A percentile compares a stretch with the other conserved stretches of the same genome.
Conservation (phyloP, 2,329 filamentous ascomycete genomes). For the Arthroderma uncinatum region DNA sequence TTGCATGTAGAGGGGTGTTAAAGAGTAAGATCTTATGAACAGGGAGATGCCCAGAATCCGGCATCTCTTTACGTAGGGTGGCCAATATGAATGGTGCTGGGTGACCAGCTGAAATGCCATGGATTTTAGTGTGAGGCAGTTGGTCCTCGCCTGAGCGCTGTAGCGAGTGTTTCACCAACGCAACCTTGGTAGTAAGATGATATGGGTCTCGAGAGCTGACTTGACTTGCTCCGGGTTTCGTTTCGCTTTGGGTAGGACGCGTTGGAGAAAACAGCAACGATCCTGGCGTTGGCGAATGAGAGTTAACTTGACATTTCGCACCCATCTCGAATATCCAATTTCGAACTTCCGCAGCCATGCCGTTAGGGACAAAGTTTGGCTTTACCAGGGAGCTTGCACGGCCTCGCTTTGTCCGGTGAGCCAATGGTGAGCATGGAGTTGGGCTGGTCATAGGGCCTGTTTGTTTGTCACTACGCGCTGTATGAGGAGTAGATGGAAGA, state of each 20-base stretch:
- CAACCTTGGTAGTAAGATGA: conserved; percentile 2
- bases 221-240: background rate
- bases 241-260: background rate
- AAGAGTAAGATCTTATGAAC: conserved; percentile 11
- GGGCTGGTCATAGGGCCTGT: conserved; percentile 8
- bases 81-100: conserved; percentile 9
- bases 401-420: conserved; percentile 13
- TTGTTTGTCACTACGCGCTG: background rate
- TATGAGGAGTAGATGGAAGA: conserved; percentile 26
- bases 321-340: conserved; percentile 33
- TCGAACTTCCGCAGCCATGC: conserved; percentile 33
- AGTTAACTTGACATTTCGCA: conserved; percentile 17
- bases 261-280: background rate
- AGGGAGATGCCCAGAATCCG: background rate
- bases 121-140: background rate
- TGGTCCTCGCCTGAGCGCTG: background rate
- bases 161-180: background rate
- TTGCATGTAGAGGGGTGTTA: conserved; percentile 3
- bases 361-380: conserved; percentile 25
- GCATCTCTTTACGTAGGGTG: background rate
- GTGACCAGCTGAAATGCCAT: conserved; percentile 6
- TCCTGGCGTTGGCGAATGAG: background rate
- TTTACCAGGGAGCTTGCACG: conserved; percentile 14
- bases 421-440: conserved; percentile 27
- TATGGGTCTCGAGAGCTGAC: background rate